phyloP scores from a whole-genome alignment of 2,329 filamentous ascomycete genomes.

The Aspergillus arachidicola region DNA sequence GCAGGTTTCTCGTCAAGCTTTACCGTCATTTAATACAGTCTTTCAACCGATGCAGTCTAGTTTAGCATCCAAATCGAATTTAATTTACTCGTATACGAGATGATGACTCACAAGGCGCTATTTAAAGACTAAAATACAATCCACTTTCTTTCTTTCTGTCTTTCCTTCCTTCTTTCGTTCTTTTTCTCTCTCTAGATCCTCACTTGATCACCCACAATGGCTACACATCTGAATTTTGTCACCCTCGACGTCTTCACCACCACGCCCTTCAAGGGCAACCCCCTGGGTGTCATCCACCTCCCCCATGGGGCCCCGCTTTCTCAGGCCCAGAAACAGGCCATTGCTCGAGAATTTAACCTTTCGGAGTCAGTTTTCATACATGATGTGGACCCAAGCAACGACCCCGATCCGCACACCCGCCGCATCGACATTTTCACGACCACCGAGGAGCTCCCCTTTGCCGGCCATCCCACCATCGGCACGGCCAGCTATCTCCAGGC shows the following conservation, averaged over 20 bases:
- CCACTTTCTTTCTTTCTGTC: no score
- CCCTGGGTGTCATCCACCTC: conserved; percentile 58
- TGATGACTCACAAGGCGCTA: no score
- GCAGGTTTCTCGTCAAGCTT: no score
- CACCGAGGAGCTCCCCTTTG: conserved; percentile 57
- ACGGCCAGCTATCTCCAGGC: conserved; percentile 51
- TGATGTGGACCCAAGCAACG: conserved; percentile 13
- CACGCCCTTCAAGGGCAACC: conserved; percentile 53
- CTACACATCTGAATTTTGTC: conserved; percentile 6
- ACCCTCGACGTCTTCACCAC: conserved; percentile 47
- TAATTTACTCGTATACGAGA: no score
- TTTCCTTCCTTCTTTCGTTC: no score
- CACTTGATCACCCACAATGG: not conserved
- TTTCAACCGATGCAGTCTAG: no score
- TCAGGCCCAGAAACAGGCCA: conserved; percentile 55
- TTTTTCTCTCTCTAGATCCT: no score
- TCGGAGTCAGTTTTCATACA: conserved; percentile 62
- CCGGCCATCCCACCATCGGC: conserved; percentile 61
- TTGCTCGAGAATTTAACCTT: conserved; percentile 61
- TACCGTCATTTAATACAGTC: no score
- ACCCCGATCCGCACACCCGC: conserved; percentile 17
- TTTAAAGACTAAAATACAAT: no score
- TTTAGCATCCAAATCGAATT: no score
- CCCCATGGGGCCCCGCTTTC: conserved; percentile 31
- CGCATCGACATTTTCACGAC: conserved; percentile 59